These are phyloP conservation scores for Saxophila tyrrhenica DNA, from an alignment of 495 filamentous ascomycete species.

Conservation along the genomic window DNA sequence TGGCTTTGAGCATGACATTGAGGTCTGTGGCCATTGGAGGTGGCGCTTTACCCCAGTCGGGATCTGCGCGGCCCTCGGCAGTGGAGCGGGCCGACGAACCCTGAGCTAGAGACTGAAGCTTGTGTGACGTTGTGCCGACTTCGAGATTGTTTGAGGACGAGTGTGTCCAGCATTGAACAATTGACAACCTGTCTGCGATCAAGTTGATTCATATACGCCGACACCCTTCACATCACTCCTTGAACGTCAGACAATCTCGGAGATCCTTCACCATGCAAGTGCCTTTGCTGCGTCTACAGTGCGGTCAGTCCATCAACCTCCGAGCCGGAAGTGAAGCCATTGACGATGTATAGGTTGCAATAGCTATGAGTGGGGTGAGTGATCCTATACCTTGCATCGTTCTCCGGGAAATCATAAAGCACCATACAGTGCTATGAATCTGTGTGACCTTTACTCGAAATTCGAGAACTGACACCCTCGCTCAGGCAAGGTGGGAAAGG, in stretches of 20 bases:
- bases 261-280: slow-evolving; percentile 60
- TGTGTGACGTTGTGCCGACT: background rate
- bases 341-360: slow-evolving; percentile 54
- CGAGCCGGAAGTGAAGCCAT: background rate
- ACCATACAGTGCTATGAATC: no score
- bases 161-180: no score
- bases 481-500: slow-evolving; percentile 36
- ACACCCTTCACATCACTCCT: no score
- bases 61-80: background rate
- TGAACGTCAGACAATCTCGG: no score
- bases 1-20: no score
- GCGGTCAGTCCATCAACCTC: slow-evolving; percentile 46
- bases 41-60: no score
- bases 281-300: slow-evolving; percentile 82
- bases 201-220: no score
- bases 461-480: slow-evolving; percentile 5
- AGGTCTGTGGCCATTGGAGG: no score
- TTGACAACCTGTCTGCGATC: no score
- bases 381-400: background rate
- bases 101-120: background rate
- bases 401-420: no score
- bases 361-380: slow-evolving; percentile 90
- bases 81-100: background rate
- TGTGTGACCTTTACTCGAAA: background rate
- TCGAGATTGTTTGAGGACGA: no score